Base-by-base conservation (phyloP, 2,329 filamentous ascomycete species). In the Ceratocystis huliohia region DNA sequence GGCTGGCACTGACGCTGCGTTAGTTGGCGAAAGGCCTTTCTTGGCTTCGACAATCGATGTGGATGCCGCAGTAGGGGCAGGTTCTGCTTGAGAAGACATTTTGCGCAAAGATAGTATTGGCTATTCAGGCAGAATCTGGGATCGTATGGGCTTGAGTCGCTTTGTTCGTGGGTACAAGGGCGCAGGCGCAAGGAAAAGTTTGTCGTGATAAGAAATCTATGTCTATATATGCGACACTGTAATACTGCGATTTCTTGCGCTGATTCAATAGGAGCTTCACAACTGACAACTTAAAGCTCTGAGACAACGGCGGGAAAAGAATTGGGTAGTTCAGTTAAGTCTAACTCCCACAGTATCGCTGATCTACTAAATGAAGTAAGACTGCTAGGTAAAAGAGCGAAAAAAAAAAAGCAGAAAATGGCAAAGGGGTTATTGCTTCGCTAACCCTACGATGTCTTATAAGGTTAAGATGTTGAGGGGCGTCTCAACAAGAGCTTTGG, bases 1-100 rank as follows among this genome's bases (percentile, higher is more conserved):
- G 15, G 69, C 68, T 28, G 68, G 65, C 44, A 66, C 68, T 7
- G 71, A 71, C 3, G 65, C 69, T 13, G 69, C 68, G 30, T 68
- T 65, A 6, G 62, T 44, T 17, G 37, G 6, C 7, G 57, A 61
- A 13, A 66, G 59, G 5, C 63, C 15, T 10, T 63, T 65, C 13
- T 61, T 53, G 4, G 63, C 37, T n/a, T 68, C 66, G 59, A 65
- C 53, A 25, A 59, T 59, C 37, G 41, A 46, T 1, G 59, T 56
- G 17, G 66, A 33, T 28, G 59, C 33, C n/a, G 30, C 56, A 48
- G 25, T 53, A 30, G 61, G 46, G 50, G 59, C 28, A 33, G 30
- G 10, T 10, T 57, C 56, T 20, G 57, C 50, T 7, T 56, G 41
- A 13, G 66, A 25, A 8, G 62, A 37, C 63, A 61, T 59, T 56